Evolutionary conservation across 148 eudicot species (phyloP), one percentile per base, ranked within the genome.

Genomic region (Nepenthes mirabilis): DNA sequence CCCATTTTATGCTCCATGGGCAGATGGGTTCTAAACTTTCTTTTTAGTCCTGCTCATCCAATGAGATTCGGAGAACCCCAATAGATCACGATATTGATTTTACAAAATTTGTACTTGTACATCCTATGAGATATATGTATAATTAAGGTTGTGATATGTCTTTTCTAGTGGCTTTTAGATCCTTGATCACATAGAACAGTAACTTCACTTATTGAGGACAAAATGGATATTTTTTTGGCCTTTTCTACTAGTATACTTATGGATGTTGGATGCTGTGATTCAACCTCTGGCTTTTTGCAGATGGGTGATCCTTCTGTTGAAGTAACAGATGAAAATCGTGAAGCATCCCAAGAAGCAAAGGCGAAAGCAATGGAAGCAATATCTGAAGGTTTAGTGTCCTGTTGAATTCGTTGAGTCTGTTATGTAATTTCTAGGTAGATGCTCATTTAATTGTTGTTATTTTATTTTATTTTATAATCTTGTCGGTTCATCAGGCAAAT

Each of bases 241-340:
- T 40, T 8, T 40, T 40, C 8, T 1, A 8, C 8, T 40, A 8
- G 45, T 40, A 40, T 33, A 6, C 6, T 11, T 0, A 1, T 60
- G 52, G 9, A 13, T 23, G 9, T 53, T 60, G 12, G 9, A 34
- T 14, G 7, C 1, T 52, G 53, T 9, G 59, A 48, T 48, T 50
- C 35, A 36, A 12, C 37, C 40, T 34, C 11, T 40, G 34, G 0
- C 3, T 54, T 12, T n/a, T 4, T 45, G 58, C 62, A 91, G 96
- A 88, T 91, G 95, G 98, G 96, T 49, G 98, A 91, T 59, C 37
- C 94, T 67, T 78, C 96, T 12, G 70, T 75, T 58, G 95, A 88
- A 74, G 94, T 88, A 11, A 83, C 87, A 2, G 96, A 91, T 56
- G 98, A 91, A 70, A 80, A 71, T 63, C 85, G 79, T 49, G 91